A percentile compares a stretch with the other conserved stretches of the same genome.
phyloP scores from a whole-genome alignment of 2,329 filamentous ascomycete species.

The Colletotrichum tropicicola region DNA sequence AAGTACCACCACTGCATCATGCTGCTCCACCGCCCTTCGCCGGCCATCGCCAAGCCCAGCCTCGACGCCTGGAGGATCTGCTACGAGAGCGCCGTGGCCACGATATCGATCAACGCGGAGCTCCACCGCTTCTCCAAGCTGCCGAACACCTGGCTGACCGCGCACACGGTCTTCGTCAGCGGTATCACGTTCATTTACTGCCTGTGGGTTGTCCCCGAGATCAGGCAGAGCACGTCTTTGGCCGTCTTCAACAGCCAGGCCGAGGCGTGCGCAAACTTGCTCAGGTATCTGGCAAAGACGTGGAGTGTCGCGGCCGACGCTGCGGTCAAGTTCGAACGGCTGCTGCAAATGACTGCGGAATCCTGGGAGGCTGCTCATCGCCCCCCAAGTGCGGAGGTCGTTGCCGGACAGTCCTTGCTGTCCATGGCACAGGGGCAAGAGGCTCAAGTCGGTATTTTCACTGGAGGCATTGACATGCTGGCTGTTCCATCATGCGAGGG shows the following conservation, averaged over 20 bases:
- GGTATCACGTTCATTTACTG: neutral
- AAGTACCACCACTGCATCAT: no score
- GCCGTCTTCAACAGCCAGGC: slow-evolving; percentile 17
- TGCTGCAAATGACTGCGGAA: neutral
- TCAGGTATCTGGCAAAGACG: slow-evolving; percentile 33
- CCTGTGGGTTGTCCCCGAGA: neutral
- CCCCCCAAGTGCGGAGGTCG: neutral
- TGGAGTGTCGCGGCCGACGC: slow-evolving; percentile 47
- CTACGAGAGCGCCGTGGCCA: slow-evolving; percentile 38
- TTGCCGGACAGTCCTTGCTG: neutral
- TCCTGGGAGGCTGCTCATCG: neutral
- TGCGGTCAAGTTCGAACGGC: slow-evolving; percentile 39
- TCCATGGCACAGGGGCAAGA: slow-evolving; percentile 4
- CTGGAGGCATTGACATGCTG: neutral
- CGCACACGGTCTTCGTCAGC: slow-evolving; percentile 40
- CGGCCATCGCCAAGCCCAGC: no score
- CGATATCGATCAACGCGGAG: slow-evolving; percentile 37
- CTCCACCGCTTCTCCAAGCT: slow-evolving; percentile 40
- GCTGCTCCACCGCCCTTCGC: no score
- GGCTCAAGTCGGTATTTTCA: no score
- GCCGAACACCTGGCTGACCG: slow-evolving; percentile 40
- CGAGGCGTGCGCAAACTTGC: slow-evolving; percentile 32
- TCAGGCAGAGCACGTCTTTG: neutral
- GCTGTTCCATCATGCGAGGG: neutral
- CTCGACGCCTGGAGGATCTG: no score